A percentile compares a stretch with the other conserved stretches of the same genome.
Evolutionary conservation across 495 filamentous ascomycete genomes (phyloP).

Genomic region (Daldinia grandis): DNA sequence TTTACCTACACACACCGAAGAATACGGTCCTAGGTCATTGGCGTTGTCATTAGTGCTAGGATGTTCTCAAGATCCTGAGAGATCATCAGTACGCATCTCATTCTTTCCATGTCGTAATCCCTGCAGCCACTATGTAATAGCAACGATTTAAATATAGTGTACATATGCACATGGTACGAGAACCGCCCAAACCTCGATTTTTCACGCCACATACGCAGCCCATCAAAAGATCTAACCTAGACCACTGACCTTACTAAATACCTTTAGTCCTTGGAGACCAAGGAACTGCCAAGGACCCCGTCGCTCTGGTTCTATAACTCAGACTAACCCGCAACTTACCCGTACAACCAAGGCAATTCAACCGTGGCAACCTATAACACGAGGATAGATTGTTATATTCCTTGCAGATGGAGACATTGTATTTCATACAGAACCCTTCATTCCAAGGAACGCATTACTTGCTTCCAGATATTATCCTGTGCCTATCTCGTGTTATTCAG

Average conservation of each 20-base stretch:
- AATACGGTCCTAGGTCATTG: background rate
- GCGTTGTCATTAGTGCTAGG: constrained; percentile 20
- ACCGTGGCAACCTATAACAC: constrained; percentile 29
- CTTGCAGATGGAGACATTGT: constrained; percentile 11
- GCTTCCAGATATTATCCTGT: background rate
- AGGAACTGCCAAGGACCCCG: constrained; percentile 14
- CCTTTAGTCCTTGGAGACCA: background rate
- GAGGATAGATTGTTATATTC: constrained; percentile 17
- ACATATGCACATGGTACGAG: constrained; percentile 10
- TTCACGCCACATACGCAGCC: constrained; percentile 28
- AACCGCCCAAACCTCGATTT: constrained; percentile 15
- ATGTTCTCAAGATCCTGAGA: constrained; percentile 19
- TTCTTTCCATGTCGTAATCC: constrained; percentile 35
- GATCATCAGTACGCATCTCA: constrained; percentile 24
- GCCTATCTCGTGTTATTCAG: constrained; percentile 15
- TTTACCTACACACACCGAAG: constrained; percentile 19
- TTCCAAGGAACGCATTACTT: constrained; percentile 10
- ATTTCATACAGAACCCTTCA: constrained; percentile 8
- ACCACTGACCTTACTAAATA: background rate
- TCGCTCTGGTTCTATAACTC: constrained; percentile 11
- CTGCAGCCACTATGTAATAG: constrained; percentile 13
- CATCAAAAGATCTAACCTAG: constrained; percentile 2
- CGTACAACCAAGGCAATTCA: constrained; percentile 1
- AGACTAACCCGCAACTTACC: background rate
- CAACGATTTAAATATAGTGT: background rate